Percentiles rank a stretch among this genome's conserved stretches.
Evolutionary conservation across 768 basidiomycete species (phyloP).

Genomic region (Phylloporus arenicola): DNA sequence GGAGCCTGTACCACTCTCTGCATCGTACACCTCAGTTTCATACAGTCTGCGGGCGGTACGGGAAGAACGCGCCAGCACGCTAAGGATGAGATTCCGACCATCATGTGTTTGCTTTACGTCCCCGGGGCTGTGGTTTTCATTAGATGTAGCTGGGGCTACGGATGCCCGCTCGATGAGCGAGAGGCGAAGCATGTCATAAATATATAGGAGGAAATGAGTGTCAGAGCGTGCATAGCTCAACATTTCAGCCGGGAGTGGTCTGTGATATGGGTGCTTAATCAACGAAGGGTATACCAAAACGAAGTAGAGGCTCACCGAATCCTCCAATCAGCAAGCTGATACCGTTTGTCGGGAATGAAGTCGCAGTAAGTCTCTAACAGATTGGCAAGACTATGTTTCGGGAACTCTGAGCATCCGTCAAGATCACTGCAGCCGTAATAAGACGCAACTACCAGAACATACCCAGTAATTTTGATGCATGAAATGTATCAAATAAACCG

Average conservation of each 20-base stretch:
- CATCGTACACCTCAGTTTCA: constrained; percentile 66
- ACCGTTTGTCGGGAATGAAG: constrained; percentile 89
- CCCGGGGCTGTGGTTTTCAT: constrained; percentile 7
- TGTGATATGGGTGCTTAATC: constrained; percentile 15
- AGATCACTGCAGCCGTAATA: background rate
- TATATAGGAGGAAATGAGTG: constrained; percentile 90
- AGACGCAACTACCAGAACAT: background rate
- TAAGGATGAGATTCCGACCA: constrained; percentile 44
- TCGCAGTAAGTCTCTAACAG: constrained; percentile 87
- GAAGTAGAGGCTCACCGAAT: constrained; percentile 52
- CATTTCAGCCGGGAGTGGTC: constrained; percentile 86
- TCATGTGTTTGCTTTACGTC: constrained; percentile 11
- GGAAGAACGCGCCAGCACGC: constrained; percentile 66
- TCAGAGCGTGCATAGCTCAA: constrained; percentile 89
- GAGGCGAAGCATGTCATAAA: constrained; percentile 88
- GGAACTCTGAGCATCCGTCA: constrained; percentile 51
- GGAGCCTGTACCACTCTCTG: constrained; percentile 53
- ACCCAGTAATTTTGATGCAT: constrained; percentile 86
- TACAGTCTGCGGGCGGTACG: constrained; percentile 74
- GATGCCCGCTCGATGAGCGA: constrained; percentile 71
- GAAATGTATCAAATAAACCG: constrained; percentile 95
- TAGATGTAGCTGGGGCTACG: constrained; percentile 24
- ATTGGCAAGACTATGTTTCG: constrained; percentile 76
- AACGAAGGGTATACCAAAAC: background rate
- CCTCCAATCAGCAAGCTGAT: constrained; percentile 97